A percentile compares a stretch with the other conserved stretches of the same genome.
Conservation (phyloP, 257 asterid species). For the Parsonsia alboflavescens region DNA sequence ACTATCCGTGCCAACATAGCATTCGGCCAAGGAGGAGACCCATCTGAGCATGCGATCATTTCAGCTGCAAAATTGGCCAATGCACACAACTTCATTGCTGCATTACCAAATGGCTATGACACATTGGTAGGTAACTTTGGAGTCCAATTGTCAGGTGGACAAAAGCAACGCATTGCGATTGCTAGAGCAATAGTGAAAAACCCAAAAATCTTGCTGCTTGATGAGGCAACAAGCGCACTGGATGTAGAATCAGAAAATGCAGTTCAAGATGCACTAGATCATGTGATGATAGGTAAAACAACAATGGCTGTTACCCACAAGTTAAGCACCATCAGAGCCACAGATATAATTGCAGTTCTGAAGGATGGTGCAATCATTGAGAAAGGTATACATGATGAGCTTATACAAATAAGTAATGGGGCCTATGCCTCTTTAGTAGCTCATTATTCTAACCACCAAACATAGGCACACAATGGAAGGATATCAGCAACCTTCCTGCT, state of each 20-base stretch:
- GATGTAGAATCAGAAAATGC: slow-evolving; percentile 66
- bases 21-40: slow-evolving; percentile 43
- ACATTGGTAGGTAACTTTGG: slow-evolving; percentile 73
- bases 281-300: slow-evolving; percentile 65
- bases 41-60: slow-evolving; percentile 58
- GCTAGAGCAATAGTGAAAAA: slow-evolving; percentile 63
- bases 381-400: slow-evolving; percentile 55
- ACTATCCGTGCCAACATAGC: slow-evolving; percentile 67
- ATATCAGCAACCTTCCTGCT: neutral
- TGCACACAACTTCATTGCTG: slow-evolving; percentile 64
- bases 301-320: slow-evolving; percentile 74
- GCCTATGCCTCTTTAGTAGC: slow-evolving; percentile 67
- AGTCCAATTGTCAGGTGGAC: slow-evolving; percentile 67
- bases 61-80: slow-evolving; percentile 60
- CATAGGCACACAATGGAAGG: neutral
- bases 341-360: slow-evolving; percentile 64
- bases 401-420: slow-evolving; percentile 54
- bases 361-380: slow-evolving; percentile 66
- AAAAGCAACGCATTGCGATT: slow-evolving; percentile 66
- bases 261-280: slow-evolving; percentile 65
- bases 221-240: slow-evolving; percentile 77
- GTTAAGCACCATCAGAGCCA: slow-evolving; percentile 53
- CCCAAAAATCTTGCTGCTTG: slow-evolving; percentile 59
- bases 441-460: slow-evolving; percentile 30
- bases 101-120: slow-evolving; percentile 63